Percentiles rank a stretch among this genome's conserved stretches.
Evolutionary conservation across 306 rosid species (phyloP).

Genomic region (Quercus variabilis): DNA sequence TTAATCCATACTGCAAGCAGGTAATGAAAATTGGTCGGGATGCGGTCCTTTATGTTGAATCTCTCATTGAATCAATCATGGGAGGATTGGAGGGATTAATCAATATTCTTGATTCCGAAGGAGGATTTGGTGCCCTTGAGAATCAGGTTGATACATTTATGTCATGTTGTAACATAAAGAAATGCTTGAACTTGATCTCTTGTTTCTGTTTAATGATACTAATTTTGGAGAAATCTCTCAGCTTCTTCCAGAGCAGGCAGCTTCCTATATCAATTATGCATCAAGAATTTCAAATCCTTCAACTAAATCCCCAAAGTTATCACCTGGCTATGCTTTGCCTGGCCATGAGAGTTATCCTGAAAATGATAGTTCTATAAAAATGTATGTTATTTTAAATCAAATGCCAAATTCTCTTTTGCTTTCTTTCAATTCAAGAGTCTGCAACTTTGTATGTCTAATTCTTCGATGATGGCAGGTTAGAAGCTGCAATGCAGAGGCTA

Average conservation of each 20-base stretch:
- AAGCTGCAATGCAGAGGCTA: conserved; percentile 99
- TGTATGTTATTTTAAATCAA: conserved; percentile 44
- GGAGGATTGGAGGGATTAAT: conserved; percentile 98
- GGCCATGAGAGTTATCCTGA: conserved; percentile 98
- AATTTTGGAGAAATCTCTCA: conserved; percentile 42
- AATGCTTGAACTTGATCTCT: background rate
- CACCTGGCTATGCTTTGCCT: conserved; percentile 75
- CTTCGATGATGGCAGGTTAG: conserved; percentile 60
- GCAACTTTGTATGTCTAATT: conserved; percentile 1
- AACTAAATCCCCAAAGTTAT: conserved; percentile 81
- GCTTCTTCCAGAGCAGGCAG: conserved; percentile 99
- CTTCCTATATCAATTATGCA: conserved; percentile 80
- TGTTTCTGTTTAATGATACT: conserved; percentile 27
- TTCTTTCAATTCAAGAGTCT: background rate
- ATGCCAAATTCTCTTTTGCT: conserved; percentile 2
- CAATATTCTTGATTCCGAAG: conserved; percentile 96
- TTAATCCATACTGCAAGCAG: conserved; percentile 48
- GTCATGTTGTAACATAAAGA: conserved; percentile 3
- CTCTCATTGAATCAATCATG: conserved; percentile 96
- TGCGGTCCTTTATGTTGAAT: conserved; percentile 97
- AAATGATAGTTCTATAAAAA: conserved; percentile 84
- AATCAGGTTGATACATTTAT: conserved; percentile 61
- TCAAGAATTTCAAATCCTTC: conserved; percentile 71
- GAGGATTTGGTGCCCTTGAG: conserved; percentile 98
- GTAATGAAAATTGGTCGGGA: conserved; percentile 95